Evolutionary conservation across 768 basidiomycete species (phyloP).

Genomic region (Lactarius pseudohatsudake): DNA sequence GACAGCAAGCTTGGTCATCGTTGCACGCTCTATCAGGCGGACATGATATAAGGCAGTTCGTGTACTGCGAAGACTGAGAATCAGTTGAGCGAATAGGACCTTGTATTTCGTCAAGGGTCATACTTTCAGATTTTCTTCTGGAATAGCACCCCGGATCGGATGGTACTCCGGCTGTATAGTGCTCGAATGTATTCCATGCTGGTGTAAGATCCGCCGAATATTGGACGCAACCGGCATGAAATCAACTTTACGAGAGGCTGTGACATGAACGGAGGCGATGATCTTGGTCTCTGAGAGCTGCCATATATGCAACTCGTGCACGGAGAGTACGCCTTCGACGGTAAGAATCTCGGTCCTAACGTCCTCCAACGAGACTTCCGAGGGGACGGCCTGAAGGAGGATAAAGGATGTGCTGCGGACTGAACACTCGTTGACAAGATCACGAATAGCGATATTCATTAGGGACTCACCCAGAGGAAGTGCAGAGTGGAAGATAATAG

Average conservation of each 20-base stretch:
- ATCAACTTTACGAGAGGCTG: constrained; percentile 75
- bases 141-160: constrained; percentile 38
- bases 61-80: constrained; percentile 48
- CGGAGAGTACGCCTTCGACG: constrained; percentile 81
- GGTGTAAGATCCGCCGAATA: constrained; percentile 82
- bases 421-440: constrained; percentile 34
- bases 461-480: constrained; percentile 72
- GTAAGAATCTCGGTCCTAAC: constrained; percentile 77
- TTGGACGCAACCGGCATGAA: constrained; percentile 89
- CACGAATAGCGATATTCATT: constrained; percentile 6
- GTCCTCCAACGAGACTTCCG: constrained; percentile 85
- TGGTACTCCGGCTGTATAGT: constrained; percentile 92
- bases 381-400: constrained; percentile 90
- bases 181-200: constrained; percentile 90
- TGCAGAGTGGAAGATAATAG: constrained; percentile 95
- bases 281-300: constrained; percentile 94
- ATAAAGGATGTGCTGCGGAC: constrained; percentile 93
- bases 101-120: not conserved
- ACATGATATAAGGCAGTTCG: constrained; percentile 70
- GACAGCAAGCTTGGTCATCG: constrained; percentile 78
- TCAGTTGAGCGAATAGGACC: constrained; percentile 12
- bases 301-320: constrained; percentile 98
- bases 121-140: constrained; percentile 54
- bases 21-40: constrained; percentile 68
- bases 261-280: constrained; percentile 94